phyloP scores from a whole-genome alignment of 306 rosid species.

The Hippophae rhamnoides region DNA sequence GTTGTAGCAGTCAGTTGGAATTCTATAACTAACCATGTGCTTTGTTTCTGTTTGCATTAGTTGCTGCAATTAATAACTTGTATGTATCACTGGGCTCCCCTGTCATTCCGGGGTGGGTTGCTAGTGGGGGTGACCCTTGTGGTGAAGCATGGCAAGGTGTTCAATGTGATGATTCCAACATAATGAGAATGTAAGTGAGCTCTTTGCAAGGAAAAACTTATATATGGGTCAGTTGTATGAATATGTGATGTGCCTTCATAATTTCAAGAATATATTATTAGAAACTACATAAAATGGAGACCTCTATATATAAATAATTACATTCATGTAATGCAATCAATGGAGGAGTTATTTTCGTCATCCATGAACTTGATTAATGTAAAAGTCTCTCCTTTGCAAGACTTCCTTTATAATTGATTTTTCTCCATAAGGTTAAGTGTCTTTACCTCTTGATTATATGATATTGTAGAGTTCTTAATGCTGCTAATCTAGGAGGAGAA shows the following conservation, averaged over 20 bases:
- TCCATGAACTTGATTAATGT: too few relatives aligned
- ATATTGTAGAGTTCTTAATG: constrained; percentile 51
- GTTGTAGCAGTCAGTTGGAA: background rate
- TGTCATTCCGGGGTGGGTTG: constrained; percentile 75
- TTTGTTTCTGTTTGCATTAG: constrained; percentile 35
- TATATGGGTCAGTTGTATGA: too few relatives aligned
- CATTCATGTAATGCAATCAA: too few relatives aligned
- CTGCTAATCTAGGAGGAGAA: constrained; percentile 84
- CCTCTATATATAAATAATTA: too few relatives aligned
- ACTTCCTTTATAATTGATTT: constrained; percentile 5
- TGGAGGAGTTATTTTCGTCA: too few relatives aligned
- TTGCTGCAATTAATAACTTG: constrained; percentile 67
- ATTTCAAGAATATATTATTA: too few relatives aligned
- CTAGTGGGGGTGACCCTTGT: constrained; percentile 80
- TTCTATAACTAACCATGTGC: constrained; percentile 6
- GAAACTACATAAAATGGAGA: background rate
- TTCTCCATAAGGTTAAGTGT: constrained; percentile 5
- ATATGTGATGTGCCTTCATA: too few relatives aligned
- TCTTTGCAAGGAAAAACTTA: background rate
- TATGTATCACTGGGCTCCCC: constrained; percentile 66
- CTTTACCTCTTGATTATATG: constrained; percentile 23
- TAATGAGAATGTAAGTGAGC: constrained; percentile 51
- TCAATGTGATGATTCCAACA: constrained; percentile 48
- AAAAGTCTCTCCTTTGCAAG: background rate
- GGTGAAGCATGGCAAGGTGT: constrained; percentile 92